Base-by-base conservation (phyloP, 139 green algal genomes). In the Closterium sp. region DNA sequence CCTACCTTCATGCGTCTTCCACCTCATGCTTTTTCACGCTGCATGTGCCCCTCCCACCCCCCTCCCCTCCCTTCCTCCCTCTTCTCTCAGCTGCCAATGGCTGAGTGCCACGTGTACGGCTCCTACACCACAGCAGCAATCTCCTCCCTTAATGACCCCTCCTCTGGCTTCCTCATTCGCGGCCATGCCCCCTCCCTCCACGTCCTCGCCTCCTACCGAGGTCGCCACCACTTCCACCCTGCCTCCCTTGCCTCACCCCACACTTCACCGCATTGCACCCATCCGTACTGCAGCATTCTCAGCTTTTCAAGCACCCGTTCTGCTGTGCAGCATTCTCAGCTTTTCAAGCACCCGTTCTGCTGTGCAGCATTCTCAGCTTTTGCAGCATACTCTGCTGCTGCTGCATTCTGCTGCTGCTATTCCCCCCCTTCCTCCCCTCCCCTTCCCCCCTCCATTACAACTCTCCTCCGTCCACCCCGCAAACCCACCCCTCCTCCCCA, bases 31-130 rank as follows among this genome's bases (percentile, higher is more conserved):
- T 4, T 12, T 10, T 28, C 43, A 69, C 43, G 1, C 43, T 69
- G 43, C 43, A 69, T 69, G 12, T 69, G 23, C 43, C 43, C 3
- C 32, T 87, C 31, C 25, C 84, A 30, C 31, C 84, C 84, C 84
- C 19, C 21, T 23, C 84, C 31, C 84, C 84, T 3, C 7, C 23
- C 2, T 2, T 2, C 8, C 31, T 21, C 10, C 31, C 12, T 34
- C 84, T 2, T 10, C 4, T 5, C 2, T 8, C 87, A 93, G 87
- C 87, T 97, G 28, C 88, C 92, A 4, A 76, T 31, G 31, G 92
- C 87, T 36, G 76, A 96, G 93, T 91, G 97, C 86, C 94, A 96
- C 88, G 88, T 96, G 1, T 97, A 95, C 84, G 96, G 96, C 2
- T 85, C 96, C 2, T 95, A 96, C 84, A n/a, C 86, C 34, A 84